Conservation (phyloP, 2,329 filamentous ascomycete genomes). For the Claviceps maximensis region DNA sequence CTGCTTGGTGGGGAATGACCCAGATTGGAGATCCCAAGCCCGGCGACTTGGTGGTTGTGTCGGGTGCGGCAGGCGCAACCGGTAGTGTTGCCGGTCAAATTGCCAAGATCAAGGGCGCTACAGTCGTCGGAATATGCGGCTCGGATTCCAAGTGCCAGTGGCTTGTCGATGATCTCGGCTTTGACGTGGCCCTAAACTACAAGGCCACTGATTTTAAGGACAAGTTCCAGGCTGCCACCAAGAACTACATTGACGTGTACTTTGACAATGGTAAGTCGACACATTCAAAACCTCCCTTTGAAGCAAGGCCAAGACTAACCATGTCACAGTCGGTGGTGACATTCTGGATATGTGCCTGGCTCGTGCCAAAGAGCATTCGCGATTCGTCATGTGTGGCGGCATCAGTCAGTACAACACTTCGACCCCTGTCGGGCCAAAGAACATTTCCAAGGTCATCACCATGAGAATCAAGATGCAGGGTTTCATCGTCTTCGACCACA, state of each 20-base stretch:
- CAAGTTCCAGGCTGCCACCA: slow-evolving; percentile 46
- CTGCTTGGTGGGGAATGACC: slow-evolving; percentile 63
- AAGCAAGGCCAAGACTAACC: not conserved
- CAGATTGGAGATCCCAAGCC: slow-evolving; percentile 54
- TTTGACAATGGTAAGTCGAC: slow-evolving; percentile 47
- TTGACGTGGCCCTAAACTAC: slow-evolving; percentile 57
- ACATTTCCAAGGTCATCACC: slow-evolving; percentile 36
- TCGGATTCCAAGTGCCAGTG: slow-evolving; percentile 54
- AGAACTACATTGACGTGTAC: slow-evolving; percentile 51
- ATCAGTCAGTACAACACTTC: slow-evolving; percentile 57
- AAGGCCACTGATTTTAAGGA: slow-evolving; percentile 48
- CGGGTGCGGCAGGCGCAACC: slow-evolving; percentile 65
- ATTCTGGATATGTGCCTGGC: slow-evolving; percentile 53
- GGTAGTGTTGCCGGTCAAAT: slow-evolving; percentile 68
- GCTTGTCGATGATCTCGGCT: slow-evolving; percentile 50
- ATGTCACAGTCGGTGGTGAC: slow-evolving; percentile 46
- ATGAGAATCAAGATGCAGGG: slow-evolving; percentile 53
- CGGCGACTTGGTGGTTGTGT: slow-evolving; percentile 65
- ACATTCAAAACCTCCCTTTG: not conserved
- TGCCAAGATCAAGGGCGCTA: slow-evolving; percentile 54
- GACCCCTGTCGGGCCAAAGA: slow-evolving; percentile 41
- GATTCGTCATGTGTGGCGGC: slow-evolving; percentile 59
- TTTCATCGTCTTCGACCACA: slow-evolving; percentile 62
- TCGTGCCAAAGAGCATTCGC: slow-evolving; percentile 46
- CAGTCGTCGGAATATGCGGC: slow-evolving; percentile 53